A percentile compares a stretch with the other conserved stretches of the same genome.
These are phyloP conservation scores for Rhodotorula sp. DNA, from an alignment of 1,284 basidiomycete species.

Conservation along the genomic window DNA sequence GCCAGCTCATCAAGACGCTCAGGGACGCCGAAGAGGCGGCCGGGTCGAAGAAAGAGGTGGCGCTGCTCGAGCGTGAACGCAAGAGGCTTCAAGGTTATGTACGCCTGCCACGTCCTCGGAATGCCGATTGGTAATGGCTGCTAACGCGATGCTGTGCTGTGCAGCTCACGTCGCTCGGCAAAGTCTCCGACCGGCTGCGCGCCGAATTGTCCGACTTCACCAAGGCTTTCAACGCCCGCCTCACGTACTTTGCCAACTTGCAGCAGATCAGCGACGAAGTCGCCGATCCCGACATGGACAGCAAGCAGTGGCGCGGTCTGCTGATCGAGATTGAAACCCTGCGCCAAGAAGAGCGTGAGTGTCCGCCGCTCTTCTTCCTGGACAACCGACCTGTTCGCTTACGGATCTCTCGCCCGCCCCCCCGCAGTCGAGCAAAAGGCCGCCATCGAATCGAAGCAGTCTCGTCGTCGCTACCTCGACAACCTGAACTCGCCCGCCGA, in stretches of 20 bases:
- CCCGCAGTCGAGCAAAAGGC: conserved; percentile 18
- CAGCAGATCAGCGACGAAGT: conserved; percentile 37
- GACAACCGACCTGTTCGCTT: too few relatives aligned
- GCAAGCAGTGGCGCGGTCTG: conserved; percentile 23
- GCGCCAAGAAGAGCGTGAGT: conserved; percentile 22
- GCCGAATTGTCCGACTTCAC: conserved; percentile 33
- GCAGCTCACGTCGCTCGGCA: conserved; percentile 31
- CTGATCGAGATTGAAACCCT: conserved; percentile 24
- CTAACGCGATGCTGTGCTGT: background rate
- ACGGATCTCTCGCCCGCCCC: too few relatives aligned
- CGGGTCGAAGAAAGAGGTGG: conserved; percentile 5
- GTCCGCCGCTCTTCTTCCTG: too few relatives aligned
- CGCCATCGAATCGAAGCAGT: conserved; percentile 15
- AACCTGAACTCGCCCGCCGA: conserved; percentile 23
- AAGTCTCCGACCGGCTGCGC: conserved; percentile 37
- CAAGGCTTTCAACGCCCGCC: conserved; percentile 40
- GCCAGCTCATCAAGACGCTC: conserved; percentile 22
- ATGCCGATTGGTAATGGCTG: background rate
- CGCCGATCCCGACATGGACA: conserved; percentile 29
- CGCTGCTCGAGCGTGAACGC: conserved; percentile 20
- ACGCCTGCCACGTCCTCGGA: background rate
- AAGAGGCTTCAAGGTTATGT: conserved; percentile 5
- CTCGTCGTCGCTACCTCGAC: conserved; percentile 39
- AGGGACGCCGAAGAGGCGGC: conserved; percentile 23
- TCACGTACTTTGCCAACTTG: conserved; percentile 39